phyloP scores from a whole-genome alignment of 805 yeast species.

The Hanseniaspora guilliermondii region DNA sequence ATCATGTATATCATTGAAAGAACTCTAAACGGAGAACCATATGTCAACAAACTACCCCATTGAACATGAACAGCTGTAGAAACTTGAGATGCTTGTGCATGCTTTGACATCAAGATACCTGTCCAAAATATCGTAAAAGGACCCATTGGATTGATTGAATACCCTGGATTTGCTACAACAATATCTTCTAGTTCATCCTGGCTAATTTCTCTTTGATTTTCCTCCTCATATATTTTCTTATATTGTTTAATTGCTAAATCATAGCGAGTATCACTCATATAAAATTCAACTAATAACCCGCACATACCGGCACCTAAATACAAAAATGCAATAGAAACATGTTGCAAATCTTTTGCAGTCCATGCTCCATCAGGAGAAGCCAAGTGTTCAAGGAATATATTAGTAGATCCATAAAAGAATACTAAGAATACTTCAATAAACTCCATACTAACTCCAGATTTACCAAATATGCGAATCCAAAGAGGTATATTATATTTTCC shows the following conservation, averaged over 20 bases:
- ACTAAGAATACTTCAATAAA: conserved; percentile 67
- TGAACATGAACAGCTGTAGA: conserved; percentile 76
- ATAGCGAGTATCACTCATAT: conserved; percentile 49
- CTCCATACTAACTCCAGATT: conserved; percentile 51
- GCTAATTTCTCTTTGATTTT: conserved; percentile 5
- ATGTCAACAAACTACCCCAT: conserved; percentile 83
- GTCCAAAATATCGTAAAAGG: conserved; percentile 91
- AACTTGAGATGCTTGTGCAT: conserved; percentile 66
- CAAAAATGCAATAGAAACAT: conserved; percentile 81
- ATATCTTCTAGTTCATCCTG: conserved; percentile 15
- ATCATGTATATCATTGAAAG: conserved; percentile 44
- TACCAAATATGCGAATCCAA: conserved; percentile 11
- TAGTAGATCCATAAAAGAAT: conserved; percentile 78
- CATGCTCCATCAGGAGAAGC: conserved; percentile 68
- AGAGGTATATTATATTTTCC: conserved; percentile 19
- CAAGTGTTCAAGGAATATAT: conserved; percentile 81
- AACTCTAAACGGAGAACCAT: conserved; percentile 67
- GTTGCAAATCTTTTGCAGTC: conserved; percentile 84
- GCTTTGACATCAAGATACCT: conserved; percentile 89
- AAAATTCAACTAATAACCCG: conserved; percentile 71
- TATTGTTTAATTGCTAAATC: conserved; percentile 29
- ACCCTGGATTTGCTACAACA: conserved; percentile 50
- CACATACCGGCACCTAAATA: conserved; percentile 85
- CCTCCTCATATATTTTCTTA: conserved; percentile 14
- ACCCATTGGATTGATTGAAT: conserved; percentile 89